These are phyloP conservation scores for Thoreauomyces humboldtii DNA, from an alignment of 192 early-diverging fungal genomes.

Conservation along the genomic window DNA sequence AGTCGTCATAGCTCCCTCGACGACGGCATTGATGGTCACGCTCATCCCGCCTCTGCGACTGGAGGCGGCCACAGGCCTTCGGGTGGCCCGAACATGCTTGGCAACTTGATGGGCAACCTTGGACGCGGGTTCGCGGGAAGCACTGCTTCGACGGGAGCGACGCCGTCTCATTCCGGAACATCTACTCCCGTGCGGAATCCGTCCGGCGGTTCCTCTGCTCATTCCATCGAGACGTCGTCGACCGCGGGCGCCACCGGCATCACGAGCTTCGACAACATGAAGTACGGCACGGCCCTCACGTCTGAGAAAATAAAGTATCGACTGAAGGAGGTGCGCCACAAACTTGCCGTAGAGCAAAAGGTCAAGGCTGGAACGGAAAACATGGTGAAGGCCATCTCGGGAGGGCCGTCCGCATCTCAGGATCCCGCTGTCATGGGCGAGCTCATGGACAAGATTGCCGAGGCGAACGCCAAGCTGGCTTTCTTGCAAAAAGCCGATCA, in stretches of 20 bases:
- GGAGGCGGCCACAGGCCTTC: neutral
- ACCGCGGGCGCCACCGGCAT: neutral
- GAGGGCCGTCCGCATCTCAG: neutral
- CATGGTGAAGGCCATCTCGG: constrained; percentile 41
- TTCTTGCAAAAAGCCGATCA: constrained; percentile 58
- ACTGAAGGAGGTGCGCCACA: constrained; percentile 86
- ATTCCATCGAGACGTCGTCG: neutral
- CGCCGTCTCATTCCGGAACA: constrained; percentile 4
- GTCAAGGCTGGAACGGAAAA: constrained; percentile 79
- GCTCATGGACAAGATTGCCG: constrained; percentile 39
- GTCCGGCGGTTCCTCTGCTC: neutral
- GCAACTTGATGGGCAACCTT: neutral
- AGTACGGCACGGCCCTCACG: constrained; percentile 44
- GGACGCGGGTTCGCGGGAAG: neutral
- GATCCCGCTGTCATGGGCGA: constrained; percentile 34
- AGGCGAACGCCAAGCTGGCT: constrained; percentile 39
- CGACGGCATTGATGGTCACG: neutral
- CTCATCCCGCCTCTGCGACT: neutral
- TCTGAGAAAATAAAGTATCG: constrained; percentile 61
- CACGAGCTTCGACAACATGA: constrained; percentile 37
- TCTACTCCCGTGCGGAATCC: neutral
- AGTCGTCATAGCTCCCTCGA: constrained; percentile 31
- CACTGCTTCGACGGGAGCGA: neutral
- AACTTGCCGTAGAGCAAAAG: constrained; percentile 90
- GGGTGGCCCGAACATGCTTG: neutral